phyloP scores from a whole-genome alignment of 257 asterid species.

The Lantana camara region DNA sequence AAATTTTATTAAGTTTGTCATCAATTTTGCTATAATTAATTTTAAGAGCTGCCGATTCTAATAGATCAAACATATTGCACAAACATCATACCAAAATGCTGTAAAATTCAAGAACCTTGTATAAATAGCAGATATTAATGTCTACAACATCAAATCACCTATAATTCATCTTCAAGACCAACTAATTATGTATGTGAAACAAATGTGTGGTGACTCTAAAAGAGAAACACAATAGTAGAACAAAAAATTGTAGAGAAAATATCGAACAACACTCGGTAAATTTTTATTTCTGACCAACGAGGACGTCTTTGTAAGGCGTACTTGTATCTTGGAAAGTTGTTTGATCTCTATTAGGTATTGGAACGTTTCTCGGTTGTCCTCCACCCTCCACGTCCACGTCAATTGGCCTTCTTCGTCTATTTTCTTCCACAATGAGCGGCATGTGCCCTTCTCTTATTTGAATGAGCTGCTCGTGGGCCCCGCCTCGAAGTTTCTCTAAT shows the following conservation, averaged over 20 bases:
- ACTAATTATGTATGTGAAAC: background rate
- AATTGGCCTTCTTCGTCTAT: slow-evolving; percentile 18
- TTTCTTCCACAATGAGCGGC: slow-evolving; percentile 44
- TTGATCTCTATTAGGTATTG: background rate
- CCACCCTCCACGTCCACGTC: background rate
- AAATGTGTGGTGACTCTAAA: background rate
- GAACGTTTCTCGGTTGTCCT: slow-evolving; percentile 1
- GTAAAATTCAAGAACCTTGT: background rate
- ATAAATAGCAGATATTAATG: background rate
- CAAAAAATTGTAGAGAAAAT: background rate
- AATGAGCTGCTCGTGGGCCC: slow-evolving; percentile 66
- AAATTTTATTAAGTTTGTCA: no score
- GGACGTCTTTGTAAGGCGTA: slow-evolving; percentile 68
- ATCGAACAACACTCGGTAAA: background rate
- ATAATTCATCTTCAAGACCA: background rate
- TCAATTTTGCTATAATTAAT: no score
- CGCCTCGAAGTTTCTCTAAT: slow-evolving; percentile 85
- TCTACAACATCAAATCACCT: background rate
- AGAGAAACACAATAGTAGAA: no score
- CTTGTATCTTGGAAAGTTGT: slow-evolving; percentile 59
- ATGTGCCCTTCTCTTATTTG: slow-evolving; percentile 54
- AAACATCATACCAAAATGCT: no score
- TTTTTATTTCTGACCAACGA: slow-evolving; percentile 46
- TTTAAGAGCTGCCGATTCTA: no score
- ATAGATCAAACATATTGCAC: no score